These are phyloP conservation scores for Hyphodiscus hymeniophilus DNA, from an alignment of 495 filamentous ascomycete species.

Conservation along the genomic window DNA sequence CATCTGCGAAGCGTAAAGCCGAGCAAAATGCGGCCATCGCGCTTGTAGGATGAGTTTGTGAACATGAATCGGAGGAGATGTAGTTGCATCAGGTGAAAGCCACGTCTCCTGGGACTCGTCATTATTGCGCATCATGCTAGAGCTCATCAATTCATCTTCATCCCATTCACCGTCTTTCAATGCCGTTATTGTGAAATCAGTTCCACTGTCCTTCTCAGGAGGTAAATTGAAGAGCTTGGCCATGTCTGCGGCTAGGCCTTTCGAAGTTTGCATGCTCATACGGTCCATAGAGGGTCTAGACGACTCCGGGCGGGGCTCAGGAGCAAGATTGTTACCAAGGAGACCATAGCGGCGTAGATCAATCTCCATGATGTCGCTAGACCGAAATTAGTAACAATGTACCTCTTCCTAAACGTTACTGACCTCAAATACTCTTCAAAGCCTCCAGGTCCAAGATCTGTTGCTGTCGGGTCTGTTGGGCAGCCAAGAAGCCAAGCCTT, in stretches of 20 bases:
- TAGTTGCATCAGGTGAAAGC: conserved; percentile 52
- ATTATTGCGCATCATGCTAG: conserved; percentile 32
- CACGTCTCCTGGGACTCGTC: conserved; percentile 46
- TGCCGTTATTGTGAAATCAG: conserved; percentile 81
- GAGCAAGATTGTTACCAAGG: conserved; percentile 65
- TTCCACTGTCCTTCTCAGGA: conserved; percentile 69
- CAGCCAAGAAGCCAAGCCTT: conserved; percentile 96
- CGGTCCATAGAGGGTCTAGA: conserved; percentile 39
- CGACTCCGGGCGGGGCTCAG: conserved; percentile 50
- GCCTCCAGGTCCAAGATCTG: conserved; percentile 39
- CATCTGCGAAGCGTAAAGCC: conserved; percentile 89
- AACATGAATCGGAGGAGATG: conserved; percentile 83
- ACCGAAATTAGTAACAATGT: conserved; percentile 1
- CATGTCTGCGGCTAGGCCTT: conserved; percentile 73
- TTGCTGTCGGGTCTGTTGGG: conserved; percentile 51
- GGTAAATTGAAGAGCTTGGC: conserved; percentile 75
- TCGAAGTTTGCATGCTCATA: conserved; percentile 32
- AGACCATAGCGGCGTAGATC: conserved; percentile 80
- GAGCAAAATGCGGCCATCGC: conserved; percentile 92
- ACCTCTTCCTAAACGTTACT: background rate
- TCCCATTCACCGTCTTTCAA: conserved; percentile 57
- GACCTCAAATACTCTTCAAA: conserved; percentile 74
- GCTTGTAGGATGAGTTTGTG: conserved; percentile 89
- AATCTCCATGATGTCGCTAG: conserved; percentile 77
- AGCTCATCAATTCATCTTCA: conserved; percentile 52